Base-by-base conservation (phyloP, 2,329 filamentous ascomycete species). In the Stachybotrys elegans region DNA sequence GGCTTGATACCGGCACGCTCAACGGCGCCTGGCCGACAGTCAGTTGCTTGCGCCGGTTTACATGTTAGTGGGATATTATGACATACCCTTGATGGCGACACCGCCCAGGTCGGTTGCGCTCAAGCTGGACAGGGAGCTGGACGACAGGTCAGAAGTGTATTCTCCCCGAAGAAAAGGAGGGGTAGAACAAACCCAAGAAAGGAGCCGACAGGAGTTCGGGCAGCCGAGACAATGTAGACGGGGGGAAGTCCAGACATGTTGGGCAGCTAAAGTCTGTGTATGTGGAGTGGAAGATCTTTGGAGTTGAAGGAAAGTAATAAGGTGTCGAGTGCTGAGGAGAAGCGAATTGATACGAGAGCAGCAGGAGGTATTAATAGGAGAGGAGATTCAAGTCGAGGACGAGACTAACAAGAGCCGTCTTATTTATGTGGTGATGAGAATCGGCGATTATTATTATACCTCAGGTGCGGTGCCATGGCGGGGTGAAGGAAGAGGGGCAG, bases 191-290 rank as follows among this genome's bases (percentile, higher is more conserved):
- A 95, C 89, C 93, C 93, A 61, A 95, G 81, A 72, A 98, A 98
- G 54, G 88, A 91, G 59, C 93, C 93, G 53, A 95, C 78, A 43
- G 93, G 93, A 53, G 93, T 98, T 70, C 91, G 83, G 60, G 83
- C 88, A 52, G 84, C 86, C 47, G 93, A 93, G 62, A 96, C 90
- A 61, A 98, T 96, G 74, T 98, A 98, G 54, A 98, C 92, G 47
- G 90, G 79, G 54, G 89, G 86, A 52, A 91, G 79, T 56, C 80
- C 81, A 63, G 88, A 78, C 88, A 94, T 94, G 48, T 58, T 80
- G 70, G 42, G 41, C n/a, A n/a, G n/a, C n/a, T n/a, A n/a, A n/a
- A n/a, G n/a, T n/a, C n/a, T n/a, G n/a, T n/a, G n/a, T n/a, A n/a
- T n/a, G n/a, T n/a, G n/a, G n/a, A n/a, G n/a, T n/a, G n/a, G n/a